Evolutionary conservation across 495 filamentous ascomycete species (phyloP).

Genomic region (Jackrogersella multiformis): DNA sequence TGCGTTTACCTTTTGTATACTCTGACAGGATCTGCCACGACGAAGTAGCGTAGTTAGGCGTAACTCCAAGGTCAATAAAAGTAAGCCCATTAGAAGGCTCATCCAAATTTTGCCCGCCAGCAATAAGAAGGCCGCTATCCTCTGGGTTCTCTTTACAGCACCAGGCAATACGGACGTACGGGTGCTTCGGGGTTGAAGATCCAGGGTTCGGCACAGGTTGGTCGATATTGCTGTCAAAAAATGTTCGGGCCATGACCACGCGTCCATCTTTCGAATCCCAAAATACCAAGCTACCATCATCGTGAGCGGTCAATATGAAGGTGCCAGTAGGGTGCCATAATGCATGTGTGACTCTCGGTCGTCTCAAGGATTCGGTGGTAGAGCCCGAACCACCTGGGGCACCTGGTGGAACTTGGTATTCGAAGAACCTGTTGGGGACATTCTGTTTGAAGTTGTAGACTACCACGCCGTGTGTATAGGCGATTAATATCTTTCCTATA

Average conservation of each 20-base stretch:
- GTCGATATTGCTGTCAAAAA: conserved; percentile 76
- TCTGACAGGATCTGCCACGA: conserved; percentile 82
- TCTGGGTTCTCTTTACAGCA: conserved; percentile 92
- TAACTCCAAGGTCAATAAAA: conserved; percentile 87
- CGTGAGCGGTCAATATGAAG: conserved; percentile 86
- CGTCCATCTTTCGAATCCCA: conserved; percentile 96
- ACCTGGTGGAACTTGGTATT: conserved; percentile 81
- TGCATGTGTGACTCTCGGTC: conserved; percentile 77
- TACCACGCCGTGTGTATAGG: conserved; percentile 85
- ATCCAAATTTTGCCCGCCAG: conserved; percentile 75
- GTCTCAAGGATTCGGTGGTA: conserved; percentile 62
- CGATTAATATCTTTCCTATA: conserved; percentile 89
- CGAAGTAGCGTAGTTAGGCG: conserved; percentile 89
- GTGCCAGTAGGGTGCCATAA: conserved; percentile 96
- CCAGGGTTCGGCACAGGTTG: conserved; percentile 58
- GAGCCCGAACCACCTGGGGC: conserved; percentile 82
- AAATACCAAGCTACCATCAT: conserved; percentile 87
- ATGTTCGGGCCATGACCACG: conserved; percentile 81
- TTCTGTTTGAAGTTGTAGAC: conserved; percentile 94
- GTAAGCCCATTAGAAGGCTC: conserved; percentile 77
- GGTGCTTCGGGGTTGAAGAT: conserved; percentile 63
- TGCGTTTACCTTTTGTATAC: conserved; percentile 77
- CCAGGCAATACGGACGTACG: conserved; percentile 82
- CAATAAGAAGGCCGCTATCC: conserved; percentile 87
- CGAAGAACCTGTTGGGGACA: conserved; percentile 75